Percentiles rank a stretch among this genome's conserved stretches.
Evolutionary conservation across 2,329 filamentous ascomycete species (phyloP).

Genomic region (Venturia effusa): DNA sequence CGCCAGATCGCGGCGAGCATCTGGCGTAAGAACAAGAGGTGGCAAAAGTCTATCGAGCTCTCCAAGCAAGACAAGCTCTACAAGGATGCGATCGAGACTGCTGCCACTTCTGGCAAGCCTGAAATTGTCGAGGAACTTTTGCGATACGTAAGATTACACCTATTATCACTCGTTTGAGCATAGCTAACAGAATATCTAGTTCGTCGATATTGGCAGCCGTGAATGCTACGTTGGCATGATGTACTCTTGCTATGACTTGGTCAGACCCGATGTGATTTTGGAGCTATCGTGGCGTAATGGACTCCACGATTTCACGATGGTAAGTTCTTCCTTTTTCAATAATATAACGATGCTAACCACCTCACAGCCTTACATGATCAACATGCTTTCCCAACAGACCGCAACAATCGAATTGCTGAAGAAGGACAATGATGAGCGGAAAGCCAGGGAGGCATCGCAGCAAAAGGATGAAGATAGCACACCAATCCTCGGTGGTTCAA

Average conservation of each 20-base stretch:
- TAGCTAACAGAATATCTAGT: slow-evolving; percentile 47
- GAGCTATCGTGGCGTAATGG: slow-evolving; percentile 96
- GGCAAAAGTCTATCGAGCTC: slow-evolving; percentile 96
- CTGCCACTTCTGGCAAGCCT: slow-evolving; percentile 79
- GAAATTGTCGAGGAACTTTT: slow-evolving; percentile 94
- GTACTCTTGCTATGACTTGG: slow-evolving; percentile 95
- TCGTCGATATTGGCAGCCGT: slow-evolving; percentile 96
- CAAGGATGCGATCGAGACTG: slow-evolving; percentile 98
- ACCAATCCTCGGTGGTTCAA: slow-evolving; percentile 78
- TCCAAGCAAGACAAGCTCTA: slow-evolving; percentile 99
- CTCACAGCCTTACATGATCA: slow-evolving; percentile 84
- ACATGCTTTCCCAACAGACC: slow-evolving; percentile 85
- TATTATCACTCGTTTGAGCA: slow-evolving; percentile 3
- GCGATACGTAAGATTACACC: slow-evolving; percentile 69
- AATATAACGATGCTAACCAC: slow-evolving; percentile 13
- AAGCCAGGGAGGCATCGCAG: slow-evolving; percentile 57
- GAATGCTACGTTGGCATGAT: slow-evolving; percentile 99
- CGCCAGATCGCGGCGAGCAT: slow-evolving; percentile 96
- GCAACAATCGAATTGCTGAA: slow-evolving; percentile 74
- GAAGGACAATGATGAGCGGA: slow-evolving; percentile 93
- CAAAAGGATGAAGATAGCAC: slow-evolving; percentile 88
- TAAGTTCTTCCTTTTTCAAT: slow-evolving; percentile 17
- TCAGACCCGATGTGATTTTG: slow-evolving; percentile 83
- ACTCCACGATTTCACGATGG: slow-evolving; percentile 92
- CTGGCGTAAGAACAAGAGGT: slow-evolving; percentile 99